A percentile compares a stretch with the other conserved stretches of the same genome.
Conservation (phyloP, 352 stramenopile species). For the Thalassiosira livingstoniorum region DNA sequence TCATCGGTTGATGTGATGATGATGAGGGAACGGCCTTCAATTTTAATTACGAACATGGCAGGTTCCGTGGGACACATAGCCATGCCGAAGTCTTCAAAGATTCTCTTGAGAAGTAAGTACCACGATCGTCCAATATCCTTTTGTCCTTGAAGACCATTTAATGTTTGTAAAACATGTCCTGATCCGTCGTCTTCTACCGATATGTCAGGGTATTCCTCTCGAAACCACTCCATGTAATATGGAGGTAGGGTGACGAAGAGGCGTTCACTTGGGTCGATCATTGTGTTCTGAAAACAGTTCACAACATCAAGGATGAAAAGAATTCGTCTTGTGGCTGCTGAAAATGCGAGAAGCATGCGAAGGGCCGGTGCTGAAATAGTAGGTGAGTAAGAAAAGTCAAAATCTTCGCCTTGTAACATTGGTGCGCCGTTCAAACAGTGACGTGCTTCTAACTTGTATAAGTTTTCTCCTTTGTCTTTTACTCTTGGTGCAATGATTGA, state of each 20-base stretch:
- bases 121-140: slow-evolving; percentile 20
- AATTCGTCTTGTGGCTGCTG: not conserved
- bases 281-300: slow-evolving; percentile 24
- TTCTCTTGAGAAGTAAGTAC: slow-evolving; percentile 13
- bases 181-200: not conserved
- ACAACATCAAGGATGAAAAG: slow-evolving; percentile 7
- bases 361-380: not conserved
- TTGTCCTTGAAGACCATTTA: slow-evolving; percentile 33
- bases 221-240: slow-evolving; percentile 28
- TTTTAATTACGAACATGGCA: slow-evolving; percentile 2
- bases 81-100: slow-evolving; percentile 24
- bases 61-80: slow-evolving; percentile 7
- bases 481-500: slow-evolving; percentile 30
- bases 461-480: slow-evolving; percentile 28
- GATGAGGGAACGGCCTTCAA: slow-evolving; percentile 9
- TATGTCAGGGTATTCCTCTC: slow-evolving; percentile 14
- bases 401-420: slow-evolving; percentile 30
- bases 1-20: slow-evolving; percentile 44
- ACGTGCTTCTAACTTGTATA: slow-evolving; percentile 21
- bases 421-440: slow-evolving; percentile 30
- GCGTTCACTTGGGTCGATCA: slow-evolving; percentile 10
- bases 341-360: not conserved
- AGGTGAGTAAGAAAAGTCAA: slow-evolving; percentile 20
- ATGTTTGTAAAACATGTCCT: slow-evolving; percentile 10
- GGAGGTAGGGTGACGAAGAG: slow-evolving; percentile 4